Conservation (phyloP, 371 early-diverging fungal genomes). For the Rhizomucor pusillus region DNA sequence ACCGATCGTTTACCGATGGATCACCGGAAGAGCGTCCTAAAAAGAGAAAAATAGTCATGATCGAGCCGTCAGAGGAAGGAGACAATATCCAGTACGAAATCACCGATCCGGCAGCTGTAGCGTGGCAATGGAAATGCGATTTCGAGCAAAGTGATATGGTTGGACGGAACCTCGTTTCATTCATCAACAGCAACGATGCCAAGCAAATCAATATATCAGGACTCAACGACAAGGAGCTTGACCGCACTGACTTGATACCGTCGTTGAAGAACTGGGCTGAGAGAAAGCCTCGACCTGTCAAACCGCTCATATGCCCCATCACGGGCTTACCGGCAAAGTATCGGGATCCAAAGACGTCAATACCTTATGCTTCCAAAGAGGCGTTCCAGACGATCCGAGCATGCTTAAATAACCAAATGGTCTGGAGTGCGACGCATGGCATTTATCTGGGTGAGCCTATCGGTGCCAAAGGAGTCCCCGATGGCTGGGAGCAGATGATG, state of each 20-base stretch:
- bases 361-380: slow-evolving; percentile 64
- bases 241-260: slow-evolving; percentile 33
- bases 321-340: slow-evolving; percentile 69
- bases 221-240: slow-evolving; percentile 30
- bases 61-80: slow-evolving; percentile 8
- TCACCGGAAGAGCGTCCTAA: slow-evolving; percentile 38
- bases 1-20: slow-evolving; percentile 53
- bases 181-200: slow-evolving; percentile 16
- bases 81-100: slow-evolving; percentile 20
- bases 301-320: slow-evolving; percentile 55
- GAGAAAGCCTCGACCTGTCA: slow-evolving; percentile 28
- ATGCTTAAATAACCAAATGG: slow-evolving; percentile 30
- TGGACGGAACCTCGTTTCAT: slow-evolving; percentile 40
- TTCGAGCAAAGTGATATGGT: slow-evolving; percentile 25
- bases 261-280: slow-evolving; percentile 28
- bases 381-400: slow-evolving; percentile 53
- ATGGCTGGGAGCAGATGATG: slow-evolving; percentile 27
- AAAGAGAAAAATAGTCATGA: slow-evolving; percentile 19
- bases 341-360: slow-evolving; percentile 56
- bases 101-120: slow-evolving; percentile 16
- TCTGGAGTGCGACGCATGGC: slow-evolving; percentile 40
- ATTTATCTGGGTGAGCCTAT: slow-evolving; percentile 29
- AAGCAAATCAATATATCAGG: slow-evolving; percentile 9
- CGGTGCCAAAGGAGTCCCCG: slow-evolving; percentile 40
- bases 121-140: slow-evolving; percentile 29